Evolutionary conservation across 257 asterid genomes (phyloP), one percentile per base, ranked within the genome.

Genomic region (Ligustrum vulgare): DNA sequence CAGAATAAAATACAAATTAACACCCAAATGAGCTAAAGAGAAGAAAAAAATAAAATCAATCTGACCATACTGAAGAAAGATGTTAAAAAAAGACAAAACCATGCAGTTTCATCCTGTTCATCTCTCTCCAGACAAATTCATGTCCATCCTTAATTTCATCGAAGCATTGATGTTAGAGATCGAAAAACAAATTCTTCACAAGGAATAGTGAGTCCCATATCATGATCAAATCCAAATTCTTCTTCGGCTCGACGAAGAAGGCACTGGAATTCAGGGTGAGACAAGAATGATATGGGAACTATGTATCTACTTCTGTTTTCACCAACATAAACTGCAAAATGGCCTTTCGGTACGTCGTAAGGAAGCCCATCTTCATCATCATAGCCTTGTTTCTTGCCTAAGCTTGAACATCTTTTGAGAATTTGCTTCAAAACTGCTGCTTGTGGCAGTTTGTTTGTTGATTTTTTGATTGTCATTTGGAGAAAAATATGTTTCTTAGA

Each of bases 201-300:
- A 1, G 90, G 89, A 58, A 84, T 84, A 0, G 88, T 86, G 64
- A 84, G 81, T 5, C 90, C 90, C 90, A 82, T 86, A 0, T 84
- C 78, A 23, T 86, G 90, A 58, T 82, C 83, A 64, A 86, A 86
- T 0, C 90, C 90, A 35, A 86, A 86, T 65, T 86, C 88, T 58
- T 86, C 89, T 54, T 86, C 90, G 0, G 90, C 86, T 0, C 80
- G 77, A 6, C 77, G 75, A 47, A 86, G 88, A 11, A 86, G 87
- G 69, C 82, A 68, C 31, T 84, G 87, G 65, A 86, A 86, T 54
- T 86, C 75, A 0, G 88, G 88, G 18, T 86, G 90, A 28, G 68
- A 54, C 58, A 86, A 73, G 18, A 84, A 82, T 0, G 89, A 84
- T n/a, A 86, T 84, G 18, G 87, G 89, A 8, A 86, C 84, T 12